Evolutionary conservation across 208 protist genomes (phyloP).

Genomic region (Borovskyia barvae): DNA sequence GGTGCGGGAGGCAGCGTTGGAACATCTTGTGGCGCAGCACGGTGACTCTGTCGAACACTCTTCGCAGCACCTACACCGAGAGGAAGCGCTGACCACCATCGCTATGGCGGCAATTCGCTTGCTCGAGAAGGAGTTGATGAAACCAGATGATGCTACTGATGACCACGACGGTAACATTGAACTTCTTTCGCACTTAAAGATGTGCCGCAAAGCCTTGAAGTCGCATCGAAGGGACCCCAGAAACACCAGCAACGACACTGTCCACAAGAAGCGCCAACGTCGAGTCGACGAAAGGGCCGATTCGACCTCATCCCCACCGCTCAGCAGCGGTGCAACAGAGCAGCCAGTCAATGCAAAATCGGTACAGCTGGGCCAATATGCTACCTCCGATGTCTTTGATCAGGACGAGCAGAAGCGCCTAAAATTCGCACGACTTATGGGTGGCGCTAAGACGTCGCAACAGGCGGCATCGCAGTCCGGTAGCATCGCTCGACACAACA

Average conservation of each 20-base stretch:
- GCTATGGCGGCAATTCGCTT: conserved; percentile 39
- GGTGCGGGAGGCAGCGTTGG: conserved; percentile 12
- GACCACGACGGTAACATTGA: conserved; percentile 3
- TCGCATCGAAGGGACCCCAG: conserved; percentile 2
- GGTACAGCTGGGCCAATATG: conserved; percentile 75
- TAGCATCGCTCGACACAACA: conserved; percentile 28
- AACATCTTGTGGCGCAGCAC: conserved; percentile 18
- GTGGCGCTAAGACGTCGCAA: conserved; percentile 45
- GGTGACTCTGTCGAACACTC: conserved; percentile 3
- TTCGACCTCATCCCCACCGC: background rate
- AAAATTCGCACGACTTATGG: conserved; percentile 86
- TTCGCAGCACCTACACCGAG: conserved; percentile 7
- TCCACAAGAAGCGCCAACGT: conserved; percentile 8
- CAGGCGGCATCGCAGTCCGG: background rate
- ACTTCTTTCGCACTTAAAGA: conserved; percentile 24
- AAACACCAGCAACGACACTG: background rate
- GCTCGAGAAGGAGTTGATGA: conserved; percentile 29
- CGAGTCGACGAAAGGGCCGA: conserved; percentile 6
- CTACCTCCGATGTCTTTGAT: conserved; percentile 48
- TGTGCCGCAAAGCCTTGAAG: conserved; percentile 49
- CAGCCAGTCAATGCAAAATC: too few relatives aligned
- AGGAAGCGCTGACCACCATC: conserved; percentile 39
- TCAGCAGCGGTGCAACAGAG: background rate
- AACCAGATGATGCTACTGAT: background rate
- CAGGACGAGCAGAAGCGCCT: conserved; percentile 46